Base-by-base conservation (phyloP, 108 stramenopile species). In the Heterococcus sp. region DNA sequence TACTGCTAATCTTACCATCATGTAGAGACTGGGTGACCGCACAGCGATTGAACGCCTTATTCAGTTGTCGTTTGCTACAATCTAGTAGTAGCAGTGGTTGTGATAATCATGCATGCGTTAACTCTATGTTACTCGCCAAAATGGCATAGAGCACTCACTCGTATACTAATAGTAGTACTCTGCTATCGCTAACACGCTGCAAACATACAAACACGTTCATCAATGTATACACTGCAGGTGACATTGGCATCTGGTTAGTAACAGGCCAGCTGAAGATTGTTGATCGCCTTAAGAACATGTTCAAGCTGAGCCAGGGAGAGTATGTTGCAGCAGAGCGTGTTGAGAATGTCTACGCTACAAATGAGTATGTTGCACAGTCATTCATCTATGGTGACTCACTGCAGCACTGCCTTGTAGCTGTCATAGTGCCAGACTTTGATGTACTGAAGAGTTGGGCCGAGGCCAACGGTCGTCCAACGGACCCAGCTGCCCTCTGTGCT, bases 301-400 rank as follows among this genome's bases (percentile, higher is more conserved):
- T 94, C 86, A 95, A 95, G 86, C 87, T 95, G 66, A 92, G 91
- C 76, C 91, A 91, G 67, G 94, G 94, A 34, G 94, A 95, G 81
- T 95, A 95, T 78, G 90, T 95, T 68, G 94, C 95, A 32, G 92
- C 95, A 4, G 96, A 97, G 84, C 95, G 95, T 91, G 92, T 97
- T 72, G 96, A 97, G 84, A 94, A 94, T 79, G 86, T 92, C 8
- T 46, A 93, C 38, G 86, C 86, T 8, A 89, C 86, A 75, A 92
- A 91, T 29, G 71, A 84, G 1, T 65, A 93, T 35, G 86, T 97
- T 46, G 92, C 87, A 33, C 94, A 94, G 78, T 84, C 87, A 32
- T 97, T 95, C 84, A 94, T 97, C 4, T 89, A 95, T 82, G 96
- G 96, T 0, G 95, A 95, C 87, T 94, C 93, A 1, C 87, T 89